Conservation (phyloP, 1,284 basidiomycete species). For the Phellinidium pouzarii region DNA sequence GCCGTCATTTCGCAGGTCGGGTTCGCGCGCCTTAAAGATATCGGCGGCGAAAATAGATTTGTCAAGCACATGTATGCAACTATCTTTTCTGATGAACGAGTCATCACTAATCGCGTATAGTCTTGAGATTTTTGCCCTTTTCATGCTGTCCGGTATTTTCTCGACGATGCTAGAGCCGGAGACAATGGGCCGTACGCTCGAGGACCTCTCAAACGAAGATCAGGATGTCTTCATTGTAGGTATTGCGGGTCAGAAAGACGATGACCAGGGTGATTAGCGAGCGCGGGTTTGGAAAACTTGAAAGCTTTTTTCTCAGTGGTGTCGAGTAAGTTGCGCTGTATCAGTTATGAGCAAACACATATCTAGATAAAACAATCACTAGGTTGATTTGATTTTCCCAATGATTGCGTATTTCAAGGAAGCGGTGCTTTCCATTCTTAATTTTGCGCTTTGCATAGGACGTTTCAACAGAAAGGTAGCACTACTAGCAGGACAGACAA, state of each 20-base stretch:
- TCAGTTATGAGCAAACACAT: background rate
- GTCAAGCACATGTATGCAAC: conserved; percentile 31
- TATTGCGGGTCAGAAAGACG: background rate
- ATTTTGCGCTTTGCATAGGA: no score
- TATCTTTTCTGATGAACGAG: background rate
- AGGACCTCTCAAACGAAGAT: conserved; percentile 49
- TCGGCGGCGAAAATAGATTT: conserved; percentile 39
- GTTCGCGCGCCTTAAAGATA: conserved; percentile 43
- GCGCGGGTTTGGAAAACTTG: background rate
- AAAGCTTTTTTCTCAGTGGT: no score
- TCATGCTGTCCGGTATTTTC: conserved; percentile 55
- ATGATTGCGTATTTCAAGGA: no score
- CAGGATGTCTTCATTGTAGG: conserved; percentile 40
- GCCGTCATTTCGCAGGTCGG: conserved; percentile 64
- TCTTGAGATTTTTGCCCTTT: conserved; percentile 47
- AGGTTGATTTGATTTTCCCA: no score
- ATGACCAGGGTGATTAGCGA: background rate
- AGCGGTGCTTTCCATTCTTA: no score
- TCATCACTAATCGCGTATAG: conserved; percentile 21
- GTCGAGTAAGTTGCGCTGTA: background rate
- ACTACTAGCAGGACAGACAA: no score
- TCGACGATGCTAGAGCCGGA: conserved; percentile 58
- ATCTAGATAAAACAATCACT: no score
- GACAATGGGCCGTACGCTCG: conserved; percentile 50
- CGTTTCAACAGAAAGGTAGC: no score